These are phyloP conservation scores for Hypsizygus ulmarius DNA, from an alignment of 1,284 basidiomycete genomes.

Conservation along the genomic window DNA sequence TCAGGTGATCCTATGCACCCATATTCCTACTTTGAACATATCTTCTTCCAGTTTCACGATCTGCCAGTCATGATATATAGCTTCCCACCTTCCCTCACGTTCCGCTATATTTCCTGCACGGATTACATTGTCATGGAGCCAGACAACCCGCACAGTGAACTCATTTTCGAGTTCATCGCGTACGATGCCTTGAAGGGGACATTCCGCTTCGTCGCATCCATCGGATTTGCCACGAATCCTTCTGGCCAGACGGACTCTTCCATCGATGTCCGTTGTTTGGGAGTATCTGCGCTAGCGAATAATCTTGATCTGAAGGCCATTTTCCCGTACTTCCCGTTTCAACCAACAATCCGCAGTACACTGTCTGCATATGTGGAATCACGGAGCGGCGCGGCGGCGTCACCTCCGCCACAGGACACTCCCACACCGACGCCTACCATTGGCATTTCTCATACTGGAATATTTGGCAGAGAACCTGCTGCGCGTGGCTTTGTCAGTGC, in stretches of 20 bases:
- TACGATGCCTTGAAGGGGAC: constrained; percentile 53
- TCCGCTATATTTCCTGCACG: constrained; percentile 44
- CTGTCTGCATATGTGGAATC: neutral
- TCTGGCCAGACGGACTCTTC: neutral
- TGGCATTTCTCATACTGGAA: neutral
- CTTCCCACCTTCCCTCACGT: constrained; percentile 36
- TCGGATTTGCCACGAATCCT: constrained; percentile 17
- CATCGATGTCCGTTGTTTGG: constrained; percentile 16
- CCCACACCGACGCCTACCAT: constrained; percentile 8
- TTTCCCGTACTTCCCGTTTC: neutral
- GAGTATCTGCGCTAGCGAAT: constrained; percentile 8
- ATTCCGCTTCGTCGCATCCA: constrained; percentile 42
- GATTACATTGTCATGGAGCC: constrained; percentile 10
- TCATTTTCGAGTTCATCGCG: constrained; percentile 40
- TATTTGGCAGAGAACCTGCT: constrained; percentile 1
- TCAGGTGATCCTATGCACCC: neutral
- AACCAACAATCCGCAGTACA: neutral
- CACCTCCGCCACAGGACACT: constrained; percentile 1
- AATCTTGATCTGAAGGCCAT: neutral
- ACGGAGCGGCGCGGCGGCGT: constrained; percentile 7
- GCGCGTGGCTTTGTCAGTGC: constrained; percentile 44
- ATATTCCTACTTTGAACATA: constrained; percentile 14
- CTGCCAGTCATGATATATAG: constrained; percentile 26
- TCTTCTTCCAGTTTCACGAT: constrained; percentile 1
- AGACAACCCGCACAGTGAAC: constrained; percentile 4